These are phyloP conservation scores for Pelargonium myrrhifolium DNA, from an alignment of 441 rosid genomes.

Conservation along the genomic window DNA sequence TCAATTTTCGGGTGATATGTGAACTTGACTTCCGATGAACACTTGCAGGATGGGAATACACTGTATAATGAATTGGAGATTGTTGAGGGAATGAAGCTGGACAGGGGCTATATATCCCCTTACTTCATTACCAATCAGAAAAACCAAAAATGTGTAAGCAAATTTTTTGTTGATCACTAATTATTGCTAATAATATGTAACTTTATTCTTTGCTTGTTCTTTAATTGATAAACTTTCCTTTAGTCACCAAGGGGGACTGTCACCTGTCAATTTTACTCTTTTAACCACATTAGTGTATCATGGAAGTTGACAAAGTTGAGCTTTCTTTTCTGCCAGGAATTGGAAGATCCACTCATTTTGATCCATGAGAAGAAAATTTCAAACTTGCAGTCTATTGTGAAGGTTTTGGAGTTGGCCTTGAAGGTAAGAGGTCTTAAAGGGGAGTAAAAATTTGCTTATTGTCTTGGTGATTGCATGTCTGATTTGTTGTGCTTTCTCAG, in stretches of 20 bases:
- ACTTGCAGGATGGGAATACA: slow-evolving; percentile 82
- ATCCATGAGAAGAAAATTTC: slow-evolving; percentile 83
- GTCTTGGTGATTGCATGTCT: background rate
- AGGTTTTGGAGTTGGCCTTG: slow-evolving; percentile 64
- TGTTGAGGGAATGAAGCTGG: slow-evolving; percentile 95
- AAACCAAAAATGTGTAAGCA: slow-evolving; percentile 85
- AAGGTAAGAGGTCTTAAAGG: slow-evolving; percentile 29
- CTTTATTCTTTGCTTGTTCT: background rate
- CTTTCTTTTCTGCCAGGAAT: slow-evolving; percentile 53
- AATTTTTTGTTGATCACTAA: background rate
- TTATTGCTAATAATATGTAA: background rate
- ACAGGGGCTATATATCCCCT: slow-evolving; percentile 86
- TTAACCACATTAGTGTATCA: too few species aligned
- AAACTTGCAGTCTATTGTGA: slow-evolving; percentile 56
- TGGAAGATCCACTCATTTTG: slow-evolving; percentile 82
- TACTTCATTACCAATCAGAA: slow-evolving; percentile 75
- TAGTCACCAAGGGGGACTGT: too few species aligned
- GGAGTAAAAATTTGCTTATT: slow-evolving; percentile 11
- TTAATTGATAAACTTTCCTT: background rate
- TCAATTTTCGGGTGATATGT: too few species aligned
- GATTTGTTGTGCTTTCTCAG: slow-evolving; percentile 33
- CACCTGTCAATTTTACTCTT: too few species aligned
- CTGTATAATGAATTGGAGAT: slow-evolving; percentile 76
- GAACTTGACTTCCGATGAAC: background rate
- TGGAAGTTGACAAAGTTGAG: background rate